Base-by-base conservation (phyloP, 768 basidiomycete species). In the Cytidiella melzeri region DNA sequence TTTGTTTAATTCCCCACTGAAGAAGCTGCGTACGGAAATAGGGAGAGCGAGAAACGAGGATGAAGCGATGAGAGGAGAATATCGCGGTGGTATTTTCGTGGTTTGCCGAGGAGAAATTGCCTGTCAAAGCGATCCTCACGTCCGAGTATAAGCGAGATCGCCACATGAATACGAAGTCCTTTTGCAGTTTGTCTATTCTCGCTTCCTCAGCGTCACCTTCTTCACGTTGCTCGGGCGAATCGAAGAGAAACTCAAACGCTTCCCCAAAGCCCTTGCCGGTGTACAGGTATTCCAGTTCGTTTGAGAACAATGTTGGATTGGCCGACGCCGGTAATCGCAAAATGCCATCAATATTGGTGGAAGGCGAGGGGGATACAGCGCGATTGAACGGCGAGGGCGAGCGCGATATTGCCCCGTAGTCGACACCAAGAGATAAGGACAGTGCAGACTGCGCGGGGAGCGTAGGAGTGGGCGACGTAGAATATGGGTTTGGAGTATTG, bases 91-190 rank as follows among this genome's bases (percentile, higher is more conserved):
- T 77, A 47, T 72, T 77, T 49, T 87, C 84, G 48, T 83, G 81
- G 48, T 77, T 76, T 1, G 74, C 63, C 1, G 81, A 79, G 1
- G 78, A 81, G 57, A 82, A 84, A 50, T 75, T 80, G 42, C 84
- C 84, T 0, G 81, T 78, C 52, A 94, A 77, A 0, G 84, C 76
- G 47, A 98, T 83, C 45, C 86, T 81, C 20, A 95, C 80, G 65
- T 98, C 95, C 2, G 92, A 90, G 64, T 93, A 98, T 15, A 98
- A 80, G 43, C 92, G 82, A 11, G 87, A 89, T 26, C 95, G 73
- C 95, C 94, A 97, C 92, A 93, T 95, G 72, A 86, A 96, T 20
- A 94, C 88, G 24, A 96, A 75, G 61, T 97, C 95, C 66, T 92
- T 91, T 52, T 91, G 81, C 9, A 96, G 79, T 68, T 92, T 90